Evolutionary conservation across 345 rosid genomes (phyloP).

Genomic region (Turritis glabra): DNA sequence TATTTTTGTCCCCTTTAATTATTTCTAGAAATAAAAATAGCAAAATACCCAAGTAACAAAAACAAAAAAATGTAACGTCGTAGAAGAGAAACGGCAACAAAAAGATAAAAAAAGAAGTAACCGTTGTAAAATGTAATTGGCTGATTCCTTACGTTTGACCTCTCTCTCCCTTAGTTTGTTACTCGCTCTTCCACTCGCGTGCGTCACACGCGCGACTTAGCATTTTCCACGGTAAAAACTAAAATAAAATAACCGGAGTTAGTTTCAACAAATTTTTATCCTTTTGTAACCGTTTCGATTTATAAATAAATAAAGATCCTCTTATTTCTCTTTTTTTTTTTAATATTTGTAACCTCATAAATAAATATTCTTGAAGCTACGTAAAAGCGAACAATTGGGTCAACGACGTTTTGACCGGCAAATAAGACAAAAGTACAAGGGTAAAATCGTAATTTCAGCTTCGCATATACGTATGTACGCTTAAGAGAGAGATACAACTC

Average conservation of each 20-base stretch:
- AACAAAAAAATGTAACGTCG: not conserved
- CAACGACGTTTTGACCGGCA: conserved; percentile 56
- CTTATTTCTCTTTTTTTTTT: conserved; percentile 3
- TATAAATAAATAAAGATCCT: not conserved
- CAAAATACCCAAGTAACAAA: not conserved
- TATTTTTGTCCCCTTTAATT: not conserved
- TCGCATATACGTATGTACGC: conserved; percentile 29
- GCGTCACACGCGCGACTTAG: not conserved
- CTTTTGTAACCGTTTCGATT: not conserved
- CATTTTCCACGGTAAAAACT: not conserved
- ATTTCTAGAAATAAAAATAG: not conserved
- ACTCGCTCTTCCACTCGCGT: not conserved
- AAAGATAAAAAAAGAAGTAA: conserved; percentile 6
- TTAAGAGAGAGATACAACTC: conserved; percentile 38
- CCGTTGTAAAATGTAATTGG: conserved; percentile 27
- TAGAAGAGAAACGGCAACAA: conserved; percentile 3
- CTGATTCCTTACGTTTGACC: conserved; percentile 29
- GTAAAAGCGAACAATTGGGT: conserved; percentile 40
- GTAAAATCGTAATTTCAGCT: conserved; percentile 20
- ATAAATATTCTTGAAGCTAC: conserved; percentile 3
- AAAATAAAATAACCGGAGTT: not conserved
- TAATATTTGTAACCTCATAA: conserved; percentile 14
- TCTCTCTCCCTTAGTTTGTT: conserved; percentile 20
- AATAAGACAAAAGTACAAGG: conserved; percentile 36
- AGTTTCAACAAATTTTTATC: not conserved